Percentiles rank a stretch among this genome's conserved stretches.
Evolutionary conservation across 495 filamentous ascomycete species (phyloP).

Genomic region (Podospora tetraspora): DNA sequence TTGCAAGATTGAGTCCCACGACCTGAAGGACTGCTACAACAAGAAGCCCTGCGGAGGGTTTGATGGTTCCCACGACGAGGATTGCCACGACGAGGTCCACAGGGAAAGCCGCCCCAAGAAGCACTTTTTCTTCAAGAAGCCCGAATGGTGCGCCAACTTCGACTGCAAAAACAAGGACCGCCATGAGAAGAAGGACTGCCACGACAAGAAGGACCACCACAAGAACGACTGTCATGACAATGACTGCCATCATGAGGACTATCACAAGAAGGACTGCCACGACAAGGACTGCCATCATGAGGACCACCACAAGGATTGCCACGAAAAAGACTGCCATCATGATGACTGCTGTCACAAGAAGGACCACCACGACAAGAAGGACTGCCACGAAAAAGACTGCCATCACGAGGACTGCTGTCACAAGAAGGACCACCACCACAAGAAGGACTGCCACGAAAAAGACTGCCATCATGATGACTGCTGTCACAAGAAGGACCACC

Average conservation of each 20-base stretch:
- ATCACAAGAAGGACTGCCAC: not conserved
- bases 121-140: not conserved
- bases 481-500: not conserved
- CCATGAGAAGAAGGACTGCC: not conserved
- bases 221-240: not conserved
- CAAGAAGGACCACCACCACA: no score
- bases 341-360: no score
- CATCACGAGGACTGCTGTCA: not conserved
- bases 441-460: not conserved
- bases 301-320: not conserved
- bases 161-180: not conserved
- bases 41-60: not conserved
- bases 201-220: not conserved
- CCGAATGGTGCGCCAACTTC: no score
- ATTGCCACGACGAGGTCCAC: not conserved
- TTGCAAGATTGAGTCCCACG: not conserved
- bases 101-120: not conserved
- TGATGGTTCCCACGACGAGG: not conserved
- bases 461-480: not conserved
- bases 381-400: not conserved
- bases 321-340: not conserved
- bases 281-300: not conserved
- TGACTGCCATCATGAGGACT: not conserved
- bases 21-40: not conserved
- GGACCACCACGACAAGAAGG: not conserved